Conservation (phyloP, 805 yeast genomes). For the Ogataea degrootiae region DNA sequence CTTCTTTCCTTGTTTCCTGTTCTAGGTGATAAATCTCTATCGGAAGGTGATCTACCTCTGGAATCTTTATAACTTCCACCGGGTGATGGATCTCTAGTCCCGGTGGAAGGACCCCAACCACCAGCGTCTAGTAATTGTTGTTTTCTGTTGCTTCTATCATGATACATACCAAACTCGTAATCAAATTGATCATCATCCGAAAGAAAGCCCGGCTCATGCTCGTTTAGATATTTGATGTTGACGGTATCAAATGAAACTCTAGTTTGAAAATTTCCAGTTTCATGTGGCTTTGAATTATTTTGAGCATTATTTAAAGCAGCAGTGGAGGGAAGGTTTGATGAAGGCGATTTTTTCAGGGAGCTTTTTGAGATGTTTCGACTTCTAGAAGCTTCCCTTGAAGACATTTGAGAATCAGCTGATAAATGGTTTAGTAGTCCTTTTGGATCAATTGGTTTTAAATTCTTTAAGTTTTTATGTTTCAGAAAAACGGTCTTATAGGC, state of each 20-base stretch:
- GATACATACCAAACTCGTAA: constrained; percentile 15
- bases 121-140: constrained; percentile 13
- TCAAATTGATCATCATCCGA: constrained; percentile 17
- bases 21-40: constrained; percentile 15
- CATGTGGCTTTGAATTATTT: neutral
- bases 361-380: neutral
- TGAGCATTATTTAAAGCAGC: neutral
- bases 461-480: constrained; percentile 10
- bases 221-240: constrained; percentile 31
- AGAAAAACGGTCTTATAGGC: constrained; percentile 23
- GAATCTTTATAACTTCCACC: constrained; percentile 3
- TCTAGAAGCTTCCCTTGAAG: neutral
- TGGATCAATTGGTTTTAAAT: constrained; percentile 21
- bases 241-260: constrained; percentile 55
- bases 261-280: constrained; percentile 9
- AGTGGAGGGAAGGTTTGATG: neutral
- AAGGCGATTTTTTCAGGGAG: neutral
- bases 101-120: constrained; percentile 22
- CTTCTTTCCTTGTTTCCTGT: constrained; percentile 14
- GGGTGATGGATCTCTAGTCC: constrained; percentile 18
- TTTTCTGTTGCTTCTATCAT: constrained; percentile 7
- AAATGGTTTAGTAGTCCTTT: constrained; percentile 6
- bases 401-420: neutral
- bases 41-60: constrained; percentile 20
- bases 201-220: constrained; percentile 12